Base-by-base conservation (phyloP, 176 grass and related monocot species). In the Triticum timopheevii region DNA sequence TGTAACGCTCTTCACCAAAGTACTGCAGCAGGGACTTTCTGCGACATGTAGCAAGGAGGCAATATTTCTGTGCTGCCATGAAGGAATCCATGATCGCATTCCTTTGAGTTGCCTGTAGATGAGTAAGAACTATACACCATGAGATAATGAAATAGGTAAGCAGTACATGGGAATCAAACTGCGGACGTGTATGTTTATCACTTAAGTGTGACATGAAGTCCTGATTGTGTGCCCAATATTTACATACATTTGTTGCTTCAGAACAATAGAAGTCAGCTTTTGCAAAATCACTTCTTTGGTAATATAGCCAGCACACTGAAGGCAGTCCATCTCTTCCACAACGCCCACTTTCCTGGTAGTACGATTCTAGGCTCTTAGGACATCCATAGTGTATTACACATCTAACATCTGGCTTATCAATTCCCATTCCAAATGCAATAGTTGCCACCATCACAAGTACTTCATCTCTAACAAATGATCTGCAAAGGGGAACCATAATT, bases 341-440 rank as follows among this genome's bases (percentile, higher is more conserved):
- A 76, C 93, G 88, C 36, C 96, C 96, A 84, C 96, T 98, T 98
- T 98, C 96, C 84, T 98, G 96, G 80, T 98, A 96, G 66, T 98
- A 98, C 40, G 93, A 92, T 70, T 98, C 96, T 69, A 98, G 85
- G 76, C 92, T 98, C 85, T 96, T 98, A 7, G 96, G 96, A 40
- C 96, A 98, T 34, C 93, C 93, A 72, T 94, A 98, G 85, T 98
- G 96, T 91, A 98, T 96, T 50, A 96, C 88, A 40, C 90, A 95
- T 89, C 96, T 95, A 86, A 98, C 77, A 88, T 98, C 90, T 83
- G 93, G 96, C 70, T 98, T 96, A 79, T 98, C 96, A 64, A 98
- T 98, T 79, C 96, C 96, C 96, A 98, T 98, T 28, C 96, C 96
- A 95, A 95, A 98, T 79, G 96, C 96, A 83, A 98, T 83, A 68